A percentile compares a stretch with the other conserved stretches of the same genome.
These are phyloP conservation scores for Ascocoryne sarcoides DNA, from an alignment of 2,329 filamentous ascomycete species.

Conservation along the genomic window DNA sequence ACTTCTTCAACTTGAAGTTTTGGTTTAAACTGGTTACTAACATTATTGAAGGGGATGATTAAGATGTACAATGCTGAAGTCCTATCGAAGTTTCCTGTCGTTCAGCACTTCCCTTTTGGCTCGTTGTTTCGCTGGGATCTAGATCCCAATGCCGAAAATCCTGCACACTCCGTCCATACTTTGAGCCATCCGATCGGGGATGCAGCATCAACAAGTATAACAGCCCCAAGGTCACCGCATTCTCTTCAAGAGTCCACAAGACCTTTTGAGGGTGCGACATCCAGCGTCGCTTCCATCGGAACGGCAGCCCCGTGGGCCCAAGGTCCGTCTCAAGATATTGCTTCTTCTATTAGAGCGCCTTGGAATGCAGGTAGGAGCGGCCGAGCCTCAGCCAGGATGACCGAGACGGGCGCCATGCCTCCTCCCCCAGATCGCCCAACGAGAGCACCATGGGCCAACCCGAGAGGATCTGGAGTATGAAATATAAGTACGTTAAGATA, in stretches of 20 bases:
- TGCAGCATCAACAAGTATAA: slow-evolving; percentile 8
- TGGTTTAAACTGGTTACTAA: not conserved
- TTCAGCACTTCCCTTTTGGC: slow-evolving; percentile 90
- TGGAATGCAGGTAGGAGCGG: slow-evolving; percentile 6
- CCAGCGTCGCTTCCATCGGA: not conserved
- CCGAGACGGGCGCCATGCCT: slow-evolving; percentile 1
- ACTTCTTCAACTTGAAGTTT: not conserved
- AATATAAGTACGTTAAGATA: no score
- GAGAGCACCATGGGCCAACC: slow-evolving; percentile 31
- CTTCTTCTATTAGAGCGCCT: slow-evolving; percentile 23
- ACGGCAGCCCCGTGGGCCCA: slow-evolving; percentile 22
- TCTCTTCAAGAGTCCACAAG: slow-evolving; percentile 21
- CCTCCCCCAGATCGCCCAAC: slow-evolving; percentile 23
- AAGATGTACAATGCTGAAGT: slow-evolving; percentile 99
- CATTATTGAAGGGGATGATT: slow-evolving; percentile 69
- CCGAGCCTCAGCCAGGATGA: not conserved
- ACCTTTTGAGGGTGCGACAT: slow-evolving; percentile 22
- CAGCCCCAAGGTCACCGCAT: slow-evolving; percentile 15
- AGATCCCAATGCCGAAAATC: slow-evolving; percentile 50
- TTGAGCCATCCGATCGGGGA: slow-evolving; percentile 40
- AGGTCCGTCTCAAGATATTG: slow-evolving; percentile 1
- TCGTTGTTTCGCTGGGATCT: slow-evolving; percentile 69
- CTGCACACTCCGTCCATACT: slow-evolving; percentile 46
- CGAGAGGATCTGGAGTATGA: slow-evolving; percentile 2
- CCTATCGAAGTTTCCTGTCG: slow-evolving; percentile 90